A percentile compares a stretch with the other conserved stretches of the same genome.
These are phyloP conservation scores for Micractinium sp. DNA, from an alignment of 139 green algal genomes.

Conservation along the genomic window DNA sequence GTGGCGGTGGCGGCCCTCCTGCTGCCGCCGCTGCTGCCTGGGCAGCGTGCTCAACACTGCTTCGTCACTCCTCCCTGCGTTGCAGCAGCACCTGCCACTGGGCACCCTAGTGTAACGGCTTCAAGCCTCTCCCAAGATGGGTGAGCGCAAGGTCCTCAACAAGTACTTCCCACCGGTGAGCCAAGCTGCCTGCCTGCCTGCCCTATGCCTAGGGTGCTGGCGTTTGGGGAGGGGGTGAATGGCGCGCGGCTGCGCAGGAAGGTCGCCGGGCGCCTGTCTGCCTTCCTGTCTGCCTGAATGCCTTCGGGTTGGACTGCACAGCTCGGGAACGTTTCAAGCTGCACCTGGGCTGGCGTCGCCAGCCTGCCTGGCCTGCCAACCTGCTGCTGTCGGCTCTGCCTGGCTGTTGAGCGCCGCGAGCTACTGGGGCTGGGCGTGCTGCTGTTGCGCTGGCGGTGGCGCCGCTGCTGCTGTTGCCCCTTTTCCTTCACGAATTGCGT, in stretches of 20 bases:
- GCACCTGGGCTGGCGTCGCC: not conserved
- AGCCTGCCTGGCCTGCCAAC: not conserved
- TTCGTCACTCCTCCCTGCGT: not conserved
- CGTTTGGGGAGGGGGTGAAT: not conserved
- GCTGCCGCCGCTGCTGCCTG: not conserved
- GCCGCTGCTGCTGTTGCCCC: too few species aligned
- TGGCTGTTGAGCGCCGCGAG: too few species aligned
- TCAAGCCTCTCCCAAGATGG: conserved; percentile 34
- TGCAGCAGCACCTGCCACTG: not conserved
- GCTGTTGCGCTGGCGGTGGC: not conserved
- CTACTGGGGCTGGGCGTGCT: not conserved
- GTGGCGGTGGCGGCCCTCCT: not conserved
- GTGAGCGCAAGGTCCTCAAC: conserved; percentile 70
- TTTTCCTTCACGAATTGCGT: too few species aligned
- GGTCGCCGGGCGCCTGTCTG: not conserved
- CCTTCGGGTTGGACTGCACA: not conserved
- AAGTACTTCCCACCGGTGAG: conserved; percentile 63
- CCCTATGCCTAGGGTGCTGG: not conserved
- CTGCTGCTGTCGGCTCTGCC: not conserved
- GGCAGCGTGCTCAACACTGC: not conserved
- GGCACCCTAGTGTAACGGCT: not conserved
- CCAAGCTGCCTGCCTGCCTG: not conserved
- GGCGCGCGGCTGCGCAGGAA: too few species aligned
- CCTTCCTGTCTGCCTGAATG: not conserved
- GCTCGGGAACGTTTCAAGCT: not conserved